Evolutionary conservation across 176 grass and related monocot species (phyloP).

Genomic region (Bonia amplexicaulis): DNA sequence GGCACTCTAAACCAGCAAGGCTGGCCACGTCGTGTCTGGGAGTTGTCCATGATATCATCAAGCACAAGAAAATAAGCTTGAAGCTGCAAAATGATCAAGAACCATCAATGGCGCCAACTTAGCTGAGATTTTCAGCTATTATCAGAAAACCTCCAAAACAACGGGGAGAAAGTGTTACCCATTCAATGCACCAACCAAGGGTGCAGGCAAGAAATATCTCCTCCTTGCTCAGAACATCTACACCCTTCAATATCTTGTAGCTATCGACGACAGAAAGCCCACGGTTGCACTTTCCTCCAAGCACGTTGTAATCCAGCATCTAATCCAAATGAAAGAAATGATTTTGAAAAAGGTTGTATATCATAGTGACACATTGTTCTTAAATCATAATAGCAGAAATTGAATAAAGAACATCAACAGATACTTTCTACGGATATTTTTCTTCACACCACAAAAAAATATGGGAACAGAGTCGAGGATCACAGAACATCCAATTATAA

Average conservation of each 20-base stretch:
- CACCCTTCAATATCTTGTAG: slow-evolving; percentile 78
- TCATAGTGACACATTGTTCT: not conserved
- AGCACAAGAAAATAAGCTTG: slow-evolving; percentile 98
- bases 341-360: slow-evolving; percentile 1
- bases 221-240: slow-evolving; percentile 52
- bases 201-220: slow-evolving; percentile 76
- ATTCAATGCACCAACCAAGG: slow-evolving; percentile 99
- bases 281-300: slow-evolving; percentile 90
- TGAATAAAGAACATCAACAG: slow-evolving; percentile 5
- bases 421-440: slow-evolving; percentile 4
- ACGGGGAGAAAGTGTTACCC: slow-evolving; percentile 45
- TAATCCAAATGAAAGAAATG: slow-evolving; percentile 39
- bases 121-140: not conserved
- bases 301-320: slow-evolving; percentile 99
- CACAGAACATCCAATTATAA: not conserved
- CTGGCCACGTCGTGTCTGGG: slow-evolving; percentile 83
- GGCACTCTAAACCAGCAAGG: slow-evolving; percentile 90
- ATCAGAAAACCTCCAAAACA: not conserved
- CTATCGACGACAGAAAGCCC: slow-evolving; percentile 91
- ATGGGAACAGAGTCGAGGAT: not conserved
- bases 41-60: slow-evolving; percentile 98
- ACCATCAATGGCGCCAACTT: not conserved
- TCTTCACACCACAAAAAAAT: slow-evolving; percentile 8
- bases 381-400: slow-evolving; percentile 11
- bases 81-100: slow-evolving; percentile 50